Evolutionary conservation across 441 rosid species (phyloP), one percentile per base, ranked within the genome.

Genomic region (Adansonia gregorii): DNA sequence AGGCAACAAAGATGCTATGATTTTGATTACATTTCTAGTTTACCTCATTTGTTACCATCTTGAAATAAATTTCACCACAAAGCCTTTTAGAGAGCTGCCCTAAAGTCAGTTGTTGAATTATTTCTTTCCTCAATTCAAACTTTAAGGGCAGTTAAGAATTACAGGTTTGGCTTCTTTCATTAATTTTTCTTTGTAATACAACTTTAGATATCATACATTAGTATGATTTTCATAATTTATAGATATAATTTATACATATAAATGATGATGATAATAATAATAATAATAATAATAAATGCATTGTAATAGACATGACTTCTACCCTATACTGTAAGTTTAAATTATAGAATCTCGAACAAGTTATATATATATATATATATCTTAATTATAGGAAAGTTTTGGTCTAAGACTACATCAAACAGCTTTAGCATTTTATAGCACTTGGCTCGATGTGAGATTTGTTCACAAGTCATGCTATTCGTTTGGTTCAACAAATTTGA

Each of bases 41-140:
- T 39, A 20, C 72, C 27, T 41, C 72, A 67, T 67, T 45, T 67
- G 72, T 22, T 68, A 56, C 52, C 51, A 55, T 55, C 17, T 56
- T 41, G 65, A 72, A 55, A 15, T 9, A 49, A 17, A n/a, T 71
- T 54, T 71, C 49, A 71, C 59, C 73, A 22, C 7, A 6, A 22
- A 69, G 52, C 48, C 31, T 71, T 51, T 52, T 2, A 14, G n/a
- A 35, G 0, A 10, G 35, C 5, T 5, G 3, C 41, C n/a, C 24
- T 49, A 49, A 52, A 27, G 43, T 51, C 41, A 51, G 8, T 43
- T 51, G 22, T 24, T 24, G 5, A 68, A 68, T 68, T 48, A 68
- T 68, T 48, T 46, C 2, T 41, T 8, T 17, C 22, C 31, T 27
- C 8, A 59, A 8, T 64, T 17, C 70, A 3, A 2, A 66, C 9